A percentile compares a stretch with the other conserved stretches of the same genome.
Evolutionary conservation across 768 basidiomycete genomes (phyloP).

Genomic region (Suillus subluteus): DNA sequence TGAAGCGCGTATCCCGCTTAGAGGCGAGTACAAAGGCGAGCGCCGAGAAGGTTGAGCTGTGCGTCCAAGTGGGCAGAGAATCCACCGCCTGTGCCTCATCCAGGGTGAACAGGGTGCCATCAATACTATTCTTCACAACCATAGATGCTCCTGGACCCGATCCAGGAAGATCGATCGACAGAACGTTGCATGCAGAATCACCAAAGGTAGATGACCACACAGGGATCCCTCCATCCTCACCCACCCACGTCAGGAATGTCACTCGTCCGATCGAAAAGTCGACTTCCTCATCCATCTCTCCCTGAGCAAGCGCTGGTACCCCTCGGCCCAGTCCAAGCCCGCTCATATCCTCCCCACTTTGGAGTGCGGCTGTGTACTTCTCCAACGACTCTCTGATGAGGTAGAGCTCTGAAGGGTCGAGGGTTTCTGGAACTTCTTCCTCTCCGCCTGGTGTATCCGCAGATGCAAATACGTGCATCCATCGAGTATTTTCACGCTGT

Average conservation of each 20-base stretch:
- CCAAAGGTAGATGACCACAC: slow-evolving; percentile 43
- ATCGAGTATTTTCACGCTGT: slow-evolving; percentile 77
- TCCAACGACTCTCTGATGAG: slow-evolving; percentile 80
- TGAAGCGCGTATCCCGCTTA: slow-evolving; percentile 88
- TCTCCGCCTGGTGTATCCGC: slow-evolving; percentile 47
- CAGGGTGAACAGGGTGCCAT: slow-evolving; percentile 67
- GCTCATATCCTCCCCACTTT: slow-evolving; percentile 58
- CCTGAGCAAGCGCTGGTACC: slow-evolving; percentile 80
- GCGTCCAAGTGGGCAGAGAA: slow-evolving; percentile 57
- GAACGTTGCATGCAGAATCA: slow-evolving; percentile 48
- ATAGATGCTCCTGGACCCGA: slow-evolving; percentile 40
- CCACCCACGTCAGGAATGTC: slow-evolving; percentile 71
- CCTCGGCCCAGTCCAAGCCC: slow-evolving; percentile 68
- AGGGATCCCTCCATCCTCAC: slow-evolving; percentile 49
- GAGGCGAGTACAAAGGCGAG: slow-evolving; percentile 93
- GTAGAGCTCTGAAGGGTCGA: slow-evolving; percentile 83
- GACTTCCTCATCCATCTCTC: slow-evolving; percentile 91
- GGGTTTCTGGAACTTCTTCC: slow-evolving; percentile 81
- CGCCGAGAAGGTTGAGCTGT: slow-evolving; percentile 84
- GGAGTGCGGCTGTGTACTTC: slow-evolving; percentile 77
- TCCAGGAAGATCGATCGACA: slow-evolving; percentile 78
- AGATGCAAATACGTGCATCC: slow-evolving; percentile 83
- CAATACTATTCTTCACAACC: slow-evolving; percentile 71
- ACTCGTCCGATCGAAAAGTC: slow-evolving; percentile 73
- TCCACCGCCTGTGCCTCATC: slow-evolving; percentile 29